Percentiles rank a stretch among this genome's conserved stretches.
Evolutionary conservation across 352 stramenopile species (phyloP).

Genomic region (Peronospora farinosa): DNA sequence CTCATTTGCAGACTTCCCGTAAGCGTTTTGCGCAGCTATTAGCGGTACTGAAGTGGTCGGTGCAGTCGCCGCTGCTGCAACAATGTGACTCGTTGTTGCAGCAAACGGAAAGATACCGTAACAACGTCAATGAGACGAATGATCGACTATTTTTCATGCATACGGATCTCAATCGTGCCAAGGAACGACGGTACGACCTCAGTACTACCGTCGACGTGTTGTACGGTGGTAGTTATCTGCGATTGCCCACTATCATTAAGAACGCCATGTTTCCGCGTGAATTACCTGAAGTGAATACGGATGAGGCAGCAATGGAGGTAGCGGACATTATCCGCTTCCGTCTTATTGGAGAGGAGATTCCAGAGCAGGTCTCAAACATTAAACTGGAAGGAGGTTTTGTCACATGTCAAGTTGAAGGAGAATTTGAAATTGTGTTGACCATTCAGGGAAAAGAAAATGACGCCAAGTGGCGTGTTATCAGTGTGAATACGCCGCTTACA

Average conservation of each 20-base stretch:
- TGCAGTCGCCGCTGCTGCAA: slow-evolving; percentile 69
- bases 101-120: slow-evolving; percentile 54
- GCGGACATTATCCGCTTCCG: slow-evolving; percentile 79
- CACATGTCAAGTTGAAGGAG: slow-evolving; percentile 60
- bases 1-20: slow-evolving; percentile 50
- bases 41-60: slow-evolving; percentile 81
- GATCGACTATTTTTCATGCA: slow-evolving; percentile 85
- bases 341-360: slow-evolving; percentile 75
- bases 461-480: slow-evolving; percentile 74
- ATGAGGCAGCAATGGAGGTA: slow-evolving; percentile 49
- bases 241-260: slow-evolving; percentile 67
- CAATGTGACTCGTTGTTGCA: slow-evolving; percentile 61
- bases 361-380: slow-evolving; percentile 72
- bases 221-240: slow-evolving; percentile 67
- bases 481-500: slow-evolving; percentile 69
- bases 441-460: slow-evolving; percentile 74
- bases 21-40: slow-evolving; percentile 74
- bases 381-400: slow-evolving; percentile 73
- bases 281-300: slow-evolving; percentile 55
- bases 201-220: slow-evolving; percentile 78
- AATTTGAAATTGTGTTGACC: slow-evolving; percentile 83
- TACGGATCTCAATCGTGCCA: slow-evolving; percentile 70
- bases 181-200: slow-evolving; percentile 76
- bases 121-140: slow-evolving; percentile 79
- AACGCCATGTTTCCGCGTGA: slow-evolving; percentile 65